Evolutionary conservation across 2,329 filamentous ascomycete genomes (phyloP), one percentile per base, ranked within the genome.

Genomic region (Fusarium mangiferae): DNA sequence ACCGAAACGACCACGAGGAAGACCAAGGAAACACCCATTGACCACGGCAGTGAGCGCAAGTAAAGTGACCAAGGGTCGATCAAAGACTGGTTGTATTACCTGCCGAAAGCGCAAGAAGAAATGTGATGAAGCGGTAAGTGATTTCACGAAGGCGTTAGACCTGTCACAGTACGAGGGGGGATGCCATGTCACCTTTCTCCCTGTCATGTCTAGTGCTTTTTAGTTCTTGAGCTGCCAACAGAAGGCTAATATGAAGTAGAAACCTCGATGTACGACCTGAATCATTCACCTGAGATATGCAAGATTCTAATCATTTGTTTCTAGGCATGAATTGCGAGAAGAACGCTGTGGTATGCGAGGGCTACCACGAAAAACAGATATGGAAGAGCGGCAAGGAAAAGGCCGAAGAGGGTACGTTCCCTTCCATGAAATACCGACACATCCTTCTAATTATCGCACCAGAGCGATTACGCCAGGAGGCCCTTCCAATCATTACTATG

Each of bases 261-360:
- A 70, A 71, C 68, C 68, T 35, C 85, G 88, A 79, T 92, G 90
- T 92, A 84, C 45, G 77, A 66, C 39, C 44, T 22, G 22, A 54
- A 28, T 13, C 41, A 30, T 49, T 28, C 63, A 39, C 35, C 22
- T 24, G 52, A 35, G 30, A 68, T 26, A 17, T 49, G 28, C 22
- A 33, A 26, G 35, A 28, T 59, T 69, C 57, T 76, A 69, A 76
- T 55, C 70, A 33, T 33, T 56, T 77, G 35, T 81, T 73, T 64
- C 14, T 65, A 94, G 92, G 93, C 77, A 87, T 94, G 82, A 97
- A 97, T 78, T 98, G 95, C 79, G 92, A 96, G 83, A 98, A 97
- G 87, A 98, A 97, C 81, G 94, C 94, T 14, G 94, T 97, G 18
- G 90, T 95, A 18, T 98, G 95, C 80, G 94, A 97, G 83, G 95